Evolutionary conservation across 2,329 filamentous ascomycete species (phyloP).

Genomic region (Ophiostoma perfectum): DNA sequence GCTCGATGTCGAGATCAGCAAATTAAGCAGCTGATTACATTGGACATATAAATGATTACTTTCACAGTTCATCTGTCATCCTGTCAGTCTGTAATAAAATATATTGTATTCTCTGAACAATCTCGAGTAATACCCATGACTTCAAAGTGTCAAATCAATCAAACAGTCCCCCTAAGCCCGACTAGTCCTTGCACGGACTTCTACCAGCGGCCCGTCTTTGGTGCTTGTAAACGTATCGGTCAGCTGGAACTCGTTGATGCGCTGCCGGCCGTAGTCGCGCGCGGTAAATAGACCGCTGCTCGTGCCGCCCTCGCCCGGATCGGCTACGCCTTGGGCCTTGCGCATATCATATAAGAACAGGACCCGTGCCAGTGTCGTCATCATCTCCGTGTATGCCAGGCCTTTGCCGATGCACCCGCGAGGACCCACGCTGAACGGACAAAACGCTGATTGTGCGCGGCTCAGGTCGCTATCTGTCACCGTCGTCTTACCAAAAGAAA

Average conservation of each 20-base stretch:
- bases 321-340: constrained; percentile 43
- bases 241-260: constrained; percentile 60
- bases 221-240: constrained; percentile 67
- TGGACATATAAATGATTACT: too few species aligned
- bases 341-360: constrained; percentile 52
- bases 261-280: constrained; percentile 51
- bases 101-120: too few species aligned
- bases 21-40: too few species aligned
- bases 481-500: constrained; percentile 26
- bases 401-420: constrained; percentile 68
- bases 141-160: neutral
- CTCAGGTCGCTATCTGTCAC: constrained; percentile 48
- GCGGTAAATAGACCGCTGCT: constrained; percentile 28
- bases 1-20: neutral
- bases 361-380: constrained; percentile 54
- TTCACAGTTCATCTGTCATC: too few species aligned
- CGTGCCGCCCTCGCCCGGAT: constrained; percentile 48
- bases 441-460: constrained; percentile 62
- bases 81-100: too few species aligned
- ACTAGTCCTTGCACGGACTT: neutral
- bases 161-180: neutral
- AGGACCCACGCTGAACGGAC: constrained; percentile 66
- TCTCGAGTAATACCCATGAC: neutral
- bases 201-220: constrained; percentile 56
- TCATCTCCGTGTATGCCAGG: constrained; percentile 63